A percentile compares a stretch with the other conserved stretches of the same genome.
phyloP scores from a whole-genome alignment of 2,329 filamentous ascomycete species.

The Curvularia lunata region DNA sequence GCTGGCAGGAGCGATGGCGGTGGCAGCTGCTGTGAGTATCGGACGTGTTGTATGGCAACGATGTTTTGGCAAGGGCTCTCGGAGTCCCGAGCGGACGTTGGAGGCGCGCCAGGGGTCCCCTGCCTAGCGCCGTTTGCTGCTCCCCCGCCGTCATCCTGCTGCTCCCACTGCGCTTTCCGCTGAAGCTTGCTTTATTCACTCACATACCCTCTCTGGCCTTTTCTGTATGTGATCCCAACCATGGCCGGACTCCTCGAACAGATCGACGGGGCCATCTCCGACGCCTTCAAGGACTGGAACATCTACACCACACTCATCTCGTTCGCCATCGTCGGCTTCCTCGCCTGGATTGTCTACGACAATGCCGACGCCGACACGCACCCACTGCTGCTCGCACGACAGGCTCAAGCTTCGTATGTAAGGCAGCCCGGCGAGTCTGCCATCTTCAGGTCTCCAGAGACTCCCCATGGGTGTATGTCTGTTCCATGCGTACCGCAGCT shows the following conservation, averaged over 20 bases:
- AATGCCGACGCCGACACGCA: constrained; percentile 86
- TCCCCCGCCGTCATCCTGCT: constrained; percentile 17
- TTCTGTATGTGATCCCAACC: constrained; percentile 15
- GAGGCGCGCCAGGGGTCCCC: constrained; percentile 10
- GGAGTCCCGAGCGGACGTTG: constrained; percentile 3
- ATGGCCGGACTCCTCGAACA: constrained; percentile 63
- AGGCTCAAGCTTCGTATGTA: constrained; percentile 78
- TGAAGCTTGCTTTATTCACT: background rate
- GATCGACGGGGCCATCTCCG: constrained; percentile 74
- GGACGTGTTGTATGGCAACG: constrained; percentile 15
- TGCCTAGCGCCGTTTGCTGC: constrained; percentile 10
- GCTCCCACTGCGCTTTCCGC: background rate
- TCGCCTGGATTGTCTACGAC: constrained; percentile 74
- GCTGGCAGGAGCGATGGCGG: background rate
- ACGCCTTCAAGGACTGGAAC: constrained; percentile 81
- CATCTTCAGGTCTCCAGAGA: constrained; percentile 81
- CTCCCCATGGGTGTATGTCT: constrained; percentile 73
- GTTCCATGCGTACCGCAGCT: background rate
- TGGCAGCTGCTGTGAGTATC: background rate
- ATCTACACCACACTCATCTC: constrained; percentile 75
- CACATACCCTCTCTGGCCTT: background rate
- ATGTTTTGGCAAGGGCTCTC: constrained; percentile 18
- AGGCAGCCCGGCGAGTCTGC: constrained; percentile 85
- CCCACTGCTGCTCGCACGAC: constrained; percentile 85
- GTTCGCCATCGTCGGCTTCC: constrained; percentile 68